Evolutionary conservation across 805 yeast species (phyloP).

Genomic region (Nakazawaea populi): DNA sequence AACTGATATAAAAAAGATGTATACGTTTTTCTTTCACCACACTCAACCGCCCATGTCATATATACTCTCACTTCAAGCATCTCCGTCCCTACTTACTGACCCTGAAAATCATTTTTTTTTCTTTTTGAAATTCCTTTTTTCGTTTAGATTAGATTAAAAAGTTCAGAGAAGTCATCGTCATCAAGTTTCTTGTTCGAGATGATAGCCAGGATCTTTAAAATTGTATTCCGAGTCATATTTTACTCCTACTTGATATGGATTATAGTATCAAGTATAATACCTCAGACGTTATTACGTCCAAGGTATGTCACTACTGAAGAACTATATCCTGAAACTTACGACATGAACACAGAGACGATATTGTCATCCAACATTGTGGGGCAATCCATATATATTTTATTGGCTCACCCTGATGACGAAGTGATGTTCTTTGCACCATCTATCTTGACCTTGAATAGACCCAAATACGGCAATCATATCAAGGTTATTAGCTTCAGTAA

Average conservation of each 20-base stretch:
- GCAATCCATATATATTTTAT: conserved; percentile 41
- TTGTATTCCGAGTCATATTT: not conserved
- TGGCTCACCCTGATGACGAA: conserved; percentile 98
- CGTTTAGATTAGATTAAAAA: no score
- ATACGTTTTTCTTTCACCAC: no score
- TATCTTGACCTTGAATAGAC: conserved; percentile 42
- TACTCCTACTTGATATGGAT: conserved; percentile 31
- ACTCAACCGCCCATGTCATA: no score
- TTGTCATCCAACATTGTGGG: not conserved
- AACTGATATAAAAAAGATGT: no score
- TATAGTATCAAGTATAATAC: conserved; percentile 31
- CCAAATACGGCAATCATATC: conserved; percentile 43
- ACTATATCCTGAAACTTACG: conserved; percentile 1
- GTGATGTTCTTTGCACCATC: conserved; percentile 95
- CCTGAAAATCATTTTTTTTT: no score
- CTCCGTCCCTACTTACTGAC: no score
- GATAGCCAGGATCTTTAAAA: not conserved
- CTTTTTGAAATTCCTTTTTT: no score
- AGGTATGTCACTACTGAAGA: not conserved
- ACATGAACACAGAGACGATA: conserved; percentile 5
- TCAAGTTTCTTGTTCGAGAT: not conserved
- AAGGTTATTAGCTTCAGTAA: conserved; percentile 64
- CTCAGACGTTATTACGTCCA: conserved; percentile 23
- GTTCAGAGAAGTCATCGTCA: no score
- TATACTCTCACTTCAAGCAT: no score